Conservation (phyloP, 2,329 filamentous ascomycete genomes). For the Lizonia empirigonia region DNA sequence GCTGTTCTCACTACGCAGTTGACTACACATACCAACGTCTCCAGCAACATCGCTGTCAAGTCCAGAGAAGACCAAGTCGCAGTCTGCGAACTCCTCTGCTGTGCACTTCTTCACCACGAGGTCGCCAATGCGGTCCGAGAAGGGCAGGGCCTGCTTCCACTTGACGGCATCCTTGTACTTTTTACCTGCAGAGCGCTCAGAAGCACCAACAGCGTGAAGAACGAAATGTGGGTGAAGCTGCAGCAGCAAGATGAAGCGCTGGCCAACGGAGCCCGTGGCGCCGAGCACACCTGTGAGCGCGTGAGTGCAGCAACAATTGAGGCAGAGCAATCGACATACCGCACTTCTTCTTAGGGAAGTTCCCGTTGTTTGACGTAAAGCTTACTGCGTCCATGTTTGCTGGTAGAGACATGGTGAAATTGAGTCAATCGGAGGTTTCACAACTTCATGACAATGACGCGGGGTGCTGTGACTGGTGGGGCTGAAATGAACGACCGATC, state of each 20-base stretch:
- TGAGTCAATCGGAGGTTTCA: conserved; percentile 31
- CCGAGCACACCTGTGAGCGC: conserved; percentile 69
- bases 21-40: conserved; percentile 72
- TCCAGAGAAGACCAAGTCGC: conserved; percentile 91
- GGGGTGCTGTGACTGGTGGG: conserved; percentile 24
- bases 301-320: conserved; percentile 15
- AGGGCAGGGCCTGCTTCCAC: conserved; percentile 91
- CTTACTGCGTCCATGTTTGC: conserved; percentile 52
- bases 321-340: conserved; percentile 53
- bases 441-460: conserved; percentile 32
- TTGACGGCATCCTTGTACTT: conserved; percentile 91
- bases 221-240: conserved; percentile 84
- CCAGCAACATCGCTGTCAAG: conserved; percentile 92
- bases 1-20: too few species aligned
- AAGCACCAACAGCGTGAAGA: conserved; percentile 88
- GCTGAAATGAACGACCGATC: conserved; percentile 32
- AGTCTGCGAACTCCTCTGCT: conserved; percentile 81
- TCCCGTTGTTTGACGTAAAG: conserved; percentile 46
- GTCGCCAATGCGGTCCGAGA: conserved; percentile 75
- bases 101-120: conserved; percentile 85
- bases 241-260: conserved; percentile 92
- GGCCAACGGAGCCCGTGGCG: conserved; percentile 91
- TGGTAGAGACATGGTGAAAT: conserved; percentile 19
- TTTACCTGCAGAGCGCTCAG: conserved; percentile 86
- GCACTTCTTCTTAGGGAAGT: conserved; percentile 60